Conservation (phyloP, 2,329 filamentous ascomycete genomes). For the Aspergillus ruber region DNA sequence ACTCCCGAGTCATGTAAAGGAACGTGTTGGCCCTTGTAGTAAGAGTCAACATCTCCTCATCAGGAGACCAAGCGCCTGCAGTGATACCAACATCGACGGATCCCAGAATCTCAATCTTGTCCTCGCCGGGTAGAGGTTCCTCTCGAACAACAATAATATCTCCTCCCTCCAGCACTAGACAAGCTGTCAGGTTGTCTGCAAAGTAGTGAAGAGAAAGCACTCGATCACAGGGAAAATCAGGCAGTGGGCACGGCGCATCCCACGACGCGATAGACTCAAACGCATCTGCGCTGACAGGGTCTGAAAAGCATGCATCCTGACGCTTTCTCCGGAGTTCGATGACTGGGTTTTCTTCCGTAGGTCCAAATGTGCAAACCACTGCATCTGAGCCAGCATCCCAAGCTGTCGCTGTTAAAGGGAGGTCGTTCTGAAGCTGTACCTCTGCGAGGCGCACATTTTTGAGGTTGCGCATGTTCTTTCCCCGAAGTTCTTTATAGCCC, state of each 20-base stretch:
- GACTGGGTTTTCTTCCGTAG: conserved; percentile 59
- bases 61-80: conserved; percentile 87
- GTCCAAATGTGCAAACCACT: conserved; percentile 77
- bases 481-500: conserved; percentile 24
- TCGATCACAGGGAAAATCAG: conserved; percentile 67
- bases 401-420: conserved; percentile 66
- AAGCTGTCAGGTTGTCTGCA: conserved; percentile 68
- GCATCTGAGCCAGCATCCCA: conserved; percentile 80
- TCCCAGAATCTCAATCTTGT: conserved; percentile 89
- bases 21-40: conserved; percentile 72
- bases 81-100: conserved; percentile 88
- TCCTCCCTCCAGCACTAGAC: conserved; percentile 78
- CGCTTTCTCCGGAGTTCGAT: conserved; percentile 63
- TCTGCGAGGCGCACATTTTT: conserved; percentile 66
- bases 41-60: conserved; percentile 83
- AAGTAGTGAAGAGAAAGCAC: conserved; percentile 80
- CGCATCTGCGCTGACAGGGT: conserved; percentile 34
- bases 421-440: conserved; percentile 54
- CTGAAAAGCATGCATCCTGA: conserved; percentile 31
- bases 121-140: conserved; percentile 57
- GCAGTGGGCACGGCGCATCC: conserved; percentile 77
- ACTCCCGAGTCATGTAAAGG: conserved; percentile 86
- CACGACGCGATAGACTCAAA: conserved; percentile 66
- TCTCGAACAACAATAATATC: conserved; percentile 85
- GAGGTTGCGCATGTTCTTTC: conserved; percentile 72